Base-by-base conservation (phyloP, 371 early-diverging fungal species). In the Umbelopsis sp. region DNA sequence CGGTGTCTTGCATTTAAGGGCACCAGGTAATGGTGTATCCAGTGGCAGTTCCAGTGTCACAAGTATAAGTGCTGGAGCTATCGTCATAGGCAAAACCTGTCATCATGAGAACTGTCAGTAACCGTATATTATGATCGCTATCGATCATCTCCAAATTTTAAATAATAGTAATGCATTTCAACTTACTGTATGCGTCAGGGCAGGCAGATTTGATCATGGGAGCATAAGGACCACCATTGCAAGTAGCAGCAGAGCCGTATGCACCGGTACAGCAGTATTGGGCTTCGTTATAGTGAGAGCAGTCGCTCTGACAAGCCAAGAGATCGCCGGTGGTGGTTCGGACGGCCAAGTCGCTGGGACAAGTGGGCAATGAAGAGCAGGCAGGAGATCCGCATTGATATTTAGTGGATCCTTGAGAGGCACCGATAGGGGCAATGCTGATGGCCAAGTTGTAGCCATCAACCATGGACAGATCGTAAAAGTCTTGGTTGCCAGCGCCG, bases 41-140 rank as follows among this genome's bases (percentile, higher is more conserved):
- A 35, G 70, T 65, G 35, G 57, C 57, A 29, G 57, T 57, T 11
- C 29, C 29, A 32, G 76, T 67, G 3, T 69, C 50, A 70, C 86
- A 86, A 66, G 74, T 71, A 50, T 71, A 81, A 25, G 80, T 82
- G 64, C 75, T 76, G 11, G 77, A 76, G 29, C 64, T 68, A 69
- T 87, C 87, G 71, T 87, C 87, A 64, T 79, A 87, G 46, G 83
- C 83, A 69, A 78, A 87, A 57, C 57, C 57, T 57, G 7, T 41
- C 41, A 41, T 41, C 7, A 41, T 41, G 41, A 41, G 41, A 41
- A 5, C 2, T 41, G 7, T 41, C 7, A 41, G 41, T 41, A 41
- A 10, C 10, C 4, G 0, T 38, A 38, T 10, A 10, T 0, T 41
- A 41, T 7, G 12, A 25, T 51, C 8, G 52, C 22, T 25, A 51